Evolutionary conservation across 345 rosid genomes (phyloP), one percentile per base, ranked within the genome.

Genomic region (Salix udensis): DNA sequence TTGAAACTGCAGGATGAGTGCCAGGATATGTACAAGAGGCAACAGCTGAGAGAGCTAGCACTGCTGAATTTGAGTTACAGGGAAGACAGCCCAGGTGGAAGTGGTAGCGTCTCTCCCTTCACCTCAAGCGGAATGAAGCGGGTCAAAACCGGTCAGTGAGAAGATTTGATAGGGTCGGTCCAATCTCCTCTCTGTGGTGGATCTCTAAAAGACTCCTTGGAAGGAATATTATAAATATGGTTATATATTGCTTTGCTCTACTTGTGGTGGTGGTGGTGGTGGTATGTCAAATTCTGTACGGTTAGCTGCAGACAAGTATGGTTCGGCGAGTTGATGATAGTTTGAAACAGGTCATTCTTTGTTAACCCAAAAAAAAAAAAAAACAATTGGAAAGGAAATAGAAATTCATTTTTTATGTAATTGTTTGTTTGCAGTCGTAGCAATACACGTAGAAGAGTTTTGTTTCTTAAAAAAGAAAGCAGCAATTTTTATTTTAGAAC

Each of bases 81-180:
- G 83, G 98, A 95, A 85, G 97, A 95, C 46, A 91, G 97, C 73
- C 94, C 98, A 2, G 91, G 93, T 30, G 96, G 96, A 0, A 91
- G 96, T 19, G 94, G 97, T 40, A 90, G 94, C 23, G 86, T 91
- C 77, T 91, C 97, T 72, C 98, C 97, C 5, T 95, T 95, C 88
- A 95, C 88, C 72, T 86, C 95, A 48, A 90, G 91, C 55, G 90
- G 97, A 69, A 90, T 92, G 92, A 95, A 93, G 83, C 94, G 98
- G 60, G 96, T 95, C 13, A 95, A 95, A 84, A 93, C 96, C 0
- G 96, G 97, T 39, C 87, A 91, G 77, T 94, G 79, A 83, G 72
- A 82, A 74, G 68, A 0, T 23, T 55, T 67, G 15, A 42, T 42
- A n/a, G 0, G 66, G 39, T 0, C 14, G 44, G 44, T 77, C 71